Conservation (phyloP, 2,329 filamentous ascomycete species). For the Cryoendolithus antarcticus region DNA sequence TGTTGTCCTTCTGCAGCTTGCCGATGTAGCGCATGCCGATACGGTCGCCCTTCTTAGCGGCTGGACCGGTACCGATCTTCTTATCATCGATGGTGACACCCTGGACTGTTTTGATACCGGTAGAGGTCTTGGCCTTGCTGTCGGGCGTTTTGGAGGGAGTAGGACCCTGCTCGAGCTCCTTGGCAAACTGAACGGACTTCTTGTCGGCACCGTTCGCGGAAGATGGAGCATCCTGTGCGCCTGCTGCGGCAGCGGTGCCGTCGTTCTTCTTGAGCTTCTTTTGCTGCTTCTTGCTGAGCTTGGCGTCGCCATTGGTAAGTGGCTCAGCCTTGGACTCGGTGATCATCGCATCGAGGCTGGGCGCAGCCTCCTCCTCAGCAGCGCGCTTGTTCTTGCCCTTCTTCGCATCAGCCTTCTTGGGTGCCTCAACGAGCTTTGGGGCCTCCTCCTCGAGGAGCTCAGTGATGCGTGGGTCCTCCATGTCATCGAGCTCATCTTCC, state of each 20-base stretch:
- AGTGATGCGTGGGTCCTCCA: constrained; percentile 68
- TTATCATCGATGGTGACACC: constrained; percentile 93
- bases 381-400: constrained; percentile 89
- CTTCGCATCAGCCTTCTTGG: constrained; percentile 40
- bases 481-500: constrained; percentile 42
- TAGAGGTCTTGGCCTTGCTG: constrained; percentile 35
- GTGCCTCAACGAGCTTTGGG: constrained; percentile 27
- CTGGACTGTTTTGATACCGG: constrained; percentile 66
- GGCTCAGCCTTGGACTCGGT: constrained; percentile 50
- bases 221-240: constrained; percentile 41
- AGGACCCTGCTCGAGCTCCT: constrained; percentile 95
- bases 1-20: constrained; percentile 77
- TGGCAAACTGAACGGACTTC: constrained; percentile 90
- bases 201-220: constrained; percentile 55
- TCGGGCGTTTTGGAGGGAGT: constrained; percentile 51
- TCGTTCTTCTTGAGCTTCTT: constrained; percentile 99
- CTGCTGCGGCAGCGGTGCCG: constrained; percentile 62
- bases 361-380: constrained; percentile 48
- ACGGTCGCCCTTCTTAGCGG: constrained; percentile 78
- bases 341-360: constrained; percentile 66
- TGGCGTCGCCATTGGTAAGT: constrained; percentile 46
- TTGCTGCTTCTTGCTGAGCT: constrained; percentile 88
- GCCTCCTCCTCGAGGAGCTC: constrained; percentile 68
- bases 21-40: constrained; percentile 96
- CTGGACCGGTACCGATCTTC: constrained; percentile 74